phyloP scores from a whole-genome alignment of 768 basidiomycete genomes.

The Galerina marginata region DNA sequence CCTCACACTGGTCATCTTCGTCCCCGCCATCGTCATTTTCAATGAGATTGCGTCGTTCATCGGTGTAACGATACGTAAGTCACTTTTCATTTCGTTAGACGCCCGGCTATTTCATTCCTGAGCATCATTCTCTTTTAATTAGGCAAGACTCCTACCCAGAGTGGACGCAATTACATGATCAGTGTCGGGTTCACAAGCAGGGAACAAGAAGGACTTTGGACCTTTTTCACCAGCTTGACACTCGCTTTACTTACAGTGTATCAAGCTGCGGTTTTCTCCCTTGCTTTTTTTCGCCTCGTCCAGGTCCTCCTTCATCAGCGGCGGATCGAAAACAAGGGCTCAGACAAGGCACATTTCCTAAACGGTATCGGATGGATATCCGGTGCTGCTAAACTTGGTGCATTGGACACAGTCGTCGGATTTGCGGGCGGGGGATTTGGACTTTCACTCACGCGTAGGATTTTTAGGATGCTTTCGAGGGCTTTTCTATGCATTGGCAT shows the following conservation, averaged over 20 bases:
- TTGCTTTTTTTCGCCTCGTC: conserved; percentile 64
- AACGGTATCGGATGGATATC: conserved; percentile 72
- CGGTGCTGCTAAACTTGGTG: conserved; percentile 64
- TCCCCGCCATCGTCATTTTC: conserved; percentile 58
- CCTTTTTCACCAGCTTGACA: conserved; percentile 63
- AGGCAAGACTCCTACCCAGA: conserved; percentile 9
- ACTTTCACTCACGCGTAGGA: conserved; percentile 56
- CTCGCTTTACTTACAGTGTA: conserved; percentile 63
- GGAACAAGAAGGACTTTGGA: conserved; percentile 48
- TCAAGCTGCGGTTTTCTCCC: conserved; percentile 62
- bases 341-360: conserved; percentile 53
- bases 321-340: conserved; percentile 50
- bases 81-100: not conserved
- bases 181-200: conserved; percentile 47
- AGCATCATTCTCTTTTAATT: not conserved
- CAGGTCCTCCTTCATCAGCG: conserved; percentile 56
- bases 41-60: conserved; percentile 72
- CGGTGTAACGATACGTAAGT: conserved; percentile 61
- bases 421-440: conserved; percentile 63
- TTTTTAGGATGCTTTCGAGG: conserved; percentile 60
- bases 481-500: conserved; percentile 64
- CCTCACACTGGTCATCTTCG: conserved; percentile 52
- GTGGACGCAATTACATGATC: conserved; percentile 32
- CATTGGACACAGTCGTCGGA: conserved; percentile 67
- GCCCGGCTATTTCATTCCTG: not conserved